These are phyloP conservation scores for Quercus agrifolia DNA, from an alignment of 306 rosid species.

Conservation along the genomic window DNA sequence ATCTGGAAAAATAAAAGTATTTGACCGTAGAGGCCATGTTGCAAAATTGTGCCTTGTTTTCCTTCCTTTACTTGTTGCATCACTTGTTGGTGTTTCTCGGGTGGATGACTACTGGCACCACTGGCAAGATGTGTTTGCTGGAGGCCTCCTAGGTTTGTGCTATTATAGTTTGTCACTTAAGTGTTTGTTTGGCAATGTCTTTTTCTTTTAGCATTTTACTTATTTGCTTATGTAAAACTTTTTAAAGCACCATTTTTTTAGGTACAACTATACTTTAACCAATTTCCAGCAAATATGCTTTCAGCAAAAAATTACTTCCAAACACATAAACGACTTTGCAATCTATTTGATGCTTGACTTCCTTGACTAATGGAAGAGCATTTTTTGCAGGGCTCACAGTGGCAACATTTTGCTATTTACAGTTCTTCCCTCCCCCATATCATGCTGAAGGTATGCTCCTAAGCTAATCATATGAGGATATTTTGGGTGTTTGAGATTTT, in stretches of 20 bases:
- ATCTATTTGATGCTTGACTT: constrained; percentile 1
- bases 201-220: no score
- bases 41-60: constrained; percentile 76
- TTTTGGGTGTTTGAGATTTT: not conserved
- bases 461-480: constrained; percentile 2
- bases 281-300: no score
- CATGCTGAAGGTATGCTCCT: constrained; percentile 63
- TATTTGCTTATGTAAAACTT: no score
- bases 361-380: not conserved
- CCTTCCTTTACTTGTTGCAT: constrained; percentile 70
- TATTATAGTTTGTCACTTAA: constrained; percentile 1
- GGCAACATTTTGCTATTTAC: constrained; percentile 80
- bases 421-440: constrained; percentile 89
- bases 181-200: not conserved
- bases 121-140: constrained; percentile 90
- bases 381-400: constrained; percentile 62
- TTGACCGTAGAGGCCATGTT: constrained; percentile 65
- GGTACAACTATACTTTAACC: no score
- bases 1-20: constrained; percentile 73
- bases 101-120: constrained; percentile 98
- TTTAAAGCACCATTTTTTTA: no score
- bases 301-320: no score
- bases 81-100: constrained; percentile 83
- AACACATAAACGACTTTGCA: not conserved
- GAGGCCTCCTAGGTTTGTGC: constrained; percentile 74